phyloP scores from a whole-genome alignment of 331 rosid species.

The Arachis monticola region DNA sequence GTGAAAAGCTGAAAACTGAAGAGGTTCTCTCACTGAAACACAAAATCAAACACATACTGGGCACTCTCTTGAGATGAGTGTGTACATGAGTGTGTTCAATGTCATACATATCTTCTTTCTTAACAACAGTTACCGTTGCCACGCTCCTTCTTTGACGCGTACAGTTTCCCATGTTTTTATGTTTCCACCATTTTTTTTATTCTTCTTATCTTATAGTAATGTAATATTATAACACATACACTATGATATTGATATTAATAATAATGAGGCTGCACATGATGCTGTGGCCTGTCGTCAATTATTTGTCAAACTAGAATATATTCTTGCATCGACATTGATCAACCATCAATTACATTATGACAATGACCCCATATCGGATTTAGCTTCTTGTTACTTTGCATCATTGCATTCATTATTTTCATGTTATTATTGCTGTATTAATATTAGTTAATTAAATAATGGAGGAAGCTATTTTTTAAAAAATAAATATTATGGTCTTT shows the following conservation, averaged over 20 bases:
- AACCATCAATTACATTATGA: not conserved
- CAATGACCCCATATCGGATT: not conserved
- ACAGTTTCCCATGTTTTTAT: constrained; percentile 33
- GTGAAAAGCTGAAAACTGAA: constrained; percentile 22
- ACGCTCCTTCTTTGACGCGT: constrained; percentile 45
- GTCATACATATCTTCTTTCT: constrained; percentile 35
- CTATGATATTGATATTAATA: not conserved
- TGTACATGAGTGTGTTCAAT: not conserved
- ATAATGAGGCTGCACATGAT: not conserved
- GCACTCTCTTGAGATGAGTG: constrained; percentile 5
- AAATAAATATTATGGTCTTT: not conserved
- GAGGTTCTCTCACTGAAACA: constrained; percentile 36
- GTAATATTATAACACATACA: no score
- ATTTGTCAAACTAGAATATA: constrained; percentile 22
- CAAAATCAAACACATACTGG: not conserved
- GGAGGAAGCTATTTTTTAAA: not conserved
- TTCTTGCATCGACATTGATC: not conserved
- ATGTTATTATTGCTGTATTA: not conserved
- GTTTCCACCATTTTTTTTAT: not conserved
- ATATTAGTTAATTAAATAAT: not conserved
- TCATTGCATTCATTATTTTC: not conserved
- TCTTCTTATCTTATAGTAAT: no score
- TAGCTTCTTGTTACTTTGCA: not conserved
- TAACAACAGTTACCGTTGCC: constrained; percentile 21
- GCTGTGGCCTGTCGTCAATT: constrained; percentile 9